Evolutionary conservation across 1,139 yeast species (phyloP).

Genomic region (Candida sanyaensis): DNA sequence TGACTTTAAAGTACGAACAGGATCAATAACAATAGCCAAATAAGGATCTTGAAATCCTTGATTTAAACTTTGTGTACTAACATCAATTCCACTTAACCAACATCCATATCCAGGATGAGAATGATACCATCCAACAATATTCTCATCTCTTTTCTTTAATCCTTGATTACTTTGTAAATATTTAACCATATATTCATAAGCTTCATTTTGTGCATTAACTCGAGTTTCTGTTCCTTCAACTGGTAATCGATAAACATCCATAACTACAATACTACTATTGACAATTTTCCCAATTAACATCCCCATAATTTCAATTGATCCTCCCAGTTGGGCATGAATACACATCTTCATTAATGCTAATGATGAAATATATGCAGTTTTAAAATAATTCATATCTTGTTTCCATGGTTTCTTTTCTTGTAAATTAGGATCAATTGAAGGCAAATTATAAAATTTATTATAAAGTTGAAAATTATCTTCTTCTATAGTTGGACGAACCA

Average conservation of each 20-base stretch:
- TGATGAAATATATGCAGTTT: constrained; percentile 66
- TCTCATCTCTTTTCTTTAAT: constrained; percentile 27
- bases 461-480: background rate
- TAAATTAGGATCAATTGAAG: constrained; percentile 13
- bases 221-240: constrained; percentile 96
- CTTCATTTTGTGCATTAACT: constrained; percentile 92
- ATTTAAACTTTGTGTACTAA: constrained; percentile 80
- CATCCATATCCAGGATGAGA: constrained; percentile 98
- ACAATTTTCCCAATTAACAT: constrained; percentile 80
- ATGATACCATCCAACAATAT: constrained; percentile 93
- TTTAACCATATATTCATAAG: constrained; percentile 92
- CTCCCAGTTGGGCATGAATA: constrained; percentile 82
- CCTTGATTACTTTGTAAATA: constrained; percentile 64
- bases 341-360: constrained; percentile 80
- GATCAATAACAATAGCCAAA: constrained; percentile 86
- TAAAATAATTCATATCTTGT: constrained; percentile 59
- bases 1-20: constrained; percentile 63
- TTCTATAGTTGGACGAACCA: constrained; percentile 3
- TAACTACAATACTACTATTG: constrained; percentile 61
- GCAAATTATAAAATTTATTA: constrained; percentile 12
- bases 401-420: constrained; percentile 41
- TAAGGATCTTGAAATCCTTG: constrained; percentile 92
- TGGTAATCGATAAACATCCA: constrained; percentile 85
- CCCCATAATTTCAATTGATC: constrained; percentile 94
- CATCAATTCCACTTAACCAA: constrained; percentile 90